Evolutionary conservation across 345 rosid species (phyloP).

Genomic region (Populus tremula): DNA sequence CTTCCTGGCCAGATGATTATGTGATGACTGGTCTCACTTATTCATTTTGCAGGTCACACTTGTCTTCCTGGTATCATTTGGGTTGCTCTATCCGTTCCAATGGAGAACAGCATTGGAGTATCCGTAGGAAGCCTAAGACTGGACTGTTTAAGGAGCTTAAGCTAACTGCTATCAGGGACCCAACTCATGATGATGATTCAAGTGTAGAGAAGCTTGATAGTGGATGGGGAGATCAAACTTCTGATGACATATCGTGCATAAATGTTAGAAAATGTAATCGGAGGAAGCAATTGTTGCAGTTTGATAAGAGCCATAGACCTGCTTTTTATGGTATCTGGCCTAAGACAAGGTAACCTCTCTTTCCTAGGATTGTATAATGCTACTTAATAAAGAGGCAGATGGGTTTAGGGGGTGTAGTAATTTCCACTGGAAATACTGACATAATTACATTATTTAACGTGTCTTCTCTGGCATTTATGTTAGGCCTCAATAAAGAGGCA

Average conservation of each 20-base stretch:
- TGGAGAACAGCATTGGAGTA: conserved; percentile 63
- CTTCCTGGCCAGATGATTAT: background rate
- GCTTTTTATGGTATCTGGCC: conserved; percentile 96
- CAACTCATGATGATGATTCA: conserved; percentile 38
- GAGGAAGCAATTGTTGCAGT: conserved; percentile 72
- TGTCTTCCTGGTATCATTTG: conserved; percentile 63
- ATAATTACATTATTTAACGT: background rate
- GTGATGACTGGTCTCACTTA: conserved; percentile 7
- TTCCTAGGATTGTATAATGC: background rate
- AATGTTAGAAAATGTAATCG: conserved; percentile 35
- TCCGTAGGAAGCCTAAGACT: conserved; percentile 66
- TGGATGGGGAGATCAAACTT: conserved; percentile 43
- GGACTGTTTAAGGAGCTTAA: conserved; percentile 67
- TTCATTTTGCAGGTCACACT: conserved; percentile 53
- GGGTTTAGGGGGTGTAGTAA: no score
- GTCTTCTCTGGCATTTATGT: background rate
- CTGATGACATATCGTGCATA: conserved; percentile 27
- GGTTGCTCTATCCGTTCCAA: conserved; percentile 47
- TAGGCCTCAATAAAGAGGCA: background rate
- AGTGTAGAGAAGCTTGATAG: conserved; percentile 52
- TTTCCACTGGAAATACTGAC: background rate
- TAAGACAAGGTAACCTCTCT: conserved; percentile 56
- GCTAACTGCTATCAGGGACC: conserved; percentile 45
- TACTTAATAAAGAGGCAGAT: background rate
- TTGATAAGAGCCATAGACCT: conserved; percentile 83